Conservation (phyloP, 1,139 yeast genomes). For the Taphrina flavorubra region DNA sequence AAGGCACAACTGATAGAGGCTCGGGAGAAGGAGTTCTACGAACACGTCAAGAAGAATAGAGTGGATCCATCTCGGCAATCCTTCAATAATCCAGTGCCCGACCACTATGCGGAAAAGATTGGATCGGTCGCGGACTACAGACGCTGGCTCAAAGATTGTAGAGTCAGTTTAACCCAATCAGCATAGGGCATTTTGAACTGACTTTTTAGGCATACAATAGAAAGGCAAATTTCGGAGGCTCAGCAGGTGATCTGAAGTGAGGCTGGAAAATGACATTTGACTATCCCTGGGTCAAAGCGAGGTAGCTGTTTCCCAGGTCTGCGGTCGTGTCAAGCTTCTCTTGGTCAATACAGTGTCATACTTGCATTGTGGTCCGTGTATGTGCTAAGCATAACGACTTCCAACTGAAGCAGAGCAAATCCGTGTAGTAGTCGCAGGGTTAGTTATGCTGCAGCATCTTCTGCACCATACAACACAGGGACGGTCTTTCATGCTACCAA, state of each 20-base stretch:
- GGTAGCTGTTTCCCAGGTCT: no score
- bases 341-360: no score
- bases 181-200: conserved; percentile 15
- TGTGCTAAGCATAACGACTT: no score
- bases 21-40: conserved; percentile 70
- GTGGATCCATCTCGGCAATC: conserved; percentile 95
- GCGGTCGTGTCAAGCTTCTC: no score
- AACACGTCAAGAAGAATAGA: conserved; percentile 74
- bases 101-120: conserved; percentile 94
- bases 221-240: conserved; percentile 33
- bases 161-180: conserved; percentile 75
- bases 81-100: conserved; percentile 94
- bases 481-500: no score
- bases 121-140: conserved; percentile 84
- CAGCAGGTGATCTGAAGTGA: conserved; percentile 20
- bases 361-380: no score
- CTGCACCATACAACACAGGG: no score
- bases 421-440: no score
- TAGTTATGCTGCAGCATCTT: no score
- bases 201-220: conserved; percentile 22
- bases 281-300: not conserved
- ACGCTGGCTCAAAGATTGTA: conserved; percentile 95
- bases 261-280: not conserved
- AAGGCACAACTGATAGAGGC: conserved; percentile 50
- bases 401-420: no score